Evolutionary conservation across 106 monocot species (phyloP).

Genomic region (Phalaenopsis equestris): DNA sequence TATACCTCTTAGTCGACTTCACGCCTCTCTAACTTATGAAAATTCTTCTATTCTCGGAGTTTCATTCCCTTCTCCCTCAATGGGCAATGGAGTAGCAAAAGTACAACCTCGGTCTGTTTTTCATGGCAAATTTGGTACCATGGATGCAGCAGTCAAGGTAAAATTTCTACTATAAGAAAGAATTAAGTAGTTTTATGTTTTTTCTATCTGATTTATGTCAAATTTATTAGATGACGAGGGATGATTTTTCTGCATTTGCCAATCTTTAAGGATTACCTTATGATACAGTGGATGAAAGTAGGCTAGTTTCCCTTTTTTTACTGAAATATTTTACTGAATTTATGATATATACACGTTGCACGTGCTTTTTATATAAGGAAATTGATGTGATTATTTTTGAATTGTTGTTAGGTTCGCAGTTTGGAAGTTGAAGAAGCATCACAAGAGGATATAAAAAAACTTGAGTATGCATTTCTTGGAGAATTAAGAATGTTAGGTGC

Average conservation of each 20-base stretch:
- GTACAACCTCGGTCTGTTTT: slow-evolving; percentile 25
- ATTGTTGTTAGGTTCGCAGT: slow-evolving; percentile 47
- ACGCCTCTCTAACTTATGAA: slow-evolving; percentile 29
- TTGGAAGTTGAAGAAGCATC: slow-evolving; percentile 39
- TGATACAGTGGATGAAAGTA: not conserved
- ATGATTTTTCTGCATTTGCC: not conserved
- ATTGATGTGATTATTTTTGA: not conserved
- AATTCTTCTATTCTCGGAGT: slow-evolving; percentile 28
- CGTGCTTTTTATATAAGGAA: not conserved
- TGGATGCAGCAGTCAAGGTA: slow-evolving; percentile 93
- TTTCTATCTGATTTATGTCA: not conserved
- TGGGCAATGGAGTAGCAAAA: slow-evolving; percentile 16
- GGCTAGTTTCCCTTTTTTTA: not conserved
- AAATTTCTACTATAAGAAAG: not conserved
- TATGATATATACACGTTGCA: not conserved
- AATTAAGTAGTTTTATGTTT: not conserved
- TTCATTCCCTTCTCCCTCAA: slow-evolving; percentile 31
- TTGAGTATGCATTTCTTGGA: slow-evolving; percentile 71
- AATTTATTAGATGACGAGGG: not conserved
- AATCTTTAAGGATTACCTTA: not conserved
- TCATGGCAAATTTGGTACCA: slow-evolving; percentile 58
- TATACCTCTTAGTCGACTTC: slow-evolving; percentile 64
- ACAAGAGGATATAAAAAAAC: slow-evolving; percentile 51
- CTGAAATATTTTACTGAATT: not conserved
- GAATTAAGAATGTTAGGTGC: slow-evolving; percentile 87